phyloP scores from a whole-genome alignment of 257 asterid species.

The Rehmannia glutinosa region DNA sequence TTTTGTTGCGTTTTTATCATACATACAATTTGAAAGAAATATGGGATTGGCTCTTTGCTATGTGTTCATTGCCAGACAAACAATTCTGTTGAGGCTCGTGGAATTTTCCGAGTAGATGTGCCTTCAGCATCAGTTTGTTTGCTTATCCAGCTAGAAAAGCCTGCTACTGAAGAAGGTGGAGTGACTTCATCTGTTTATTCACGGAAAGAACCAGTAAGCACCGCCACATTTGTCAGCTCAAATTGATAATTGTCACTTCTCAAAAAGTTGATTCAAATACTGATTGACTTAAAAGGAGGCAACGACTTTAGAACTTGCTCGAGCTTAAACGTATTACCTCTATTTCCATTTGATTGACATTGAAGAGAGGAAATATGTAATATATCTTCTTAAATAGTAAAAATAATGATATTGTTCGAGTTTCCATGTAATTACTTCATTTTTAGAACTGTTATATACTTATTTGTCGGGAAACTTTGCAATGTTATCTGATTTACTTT shows the following conservation, averaged over 20 bases:
- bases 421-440: conserved; percentile 9
- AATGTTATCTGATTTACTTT: conserved; percentile 15
- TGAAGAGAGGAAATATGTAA: conserved; percentile 16
- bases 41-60: conserved; percentile 11
- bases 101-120: conserved; percentile 86
- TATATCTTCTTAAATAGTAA: background rate
- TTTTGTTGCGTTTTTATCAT: background rate
- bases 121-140: conserved; percentile 97
- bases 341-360: background rate
- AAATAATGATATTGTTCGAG: background rate
- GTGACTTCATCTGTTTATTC: conserved; percentile 96
- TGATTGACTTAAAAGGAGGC: background rate
- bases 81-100: conserved; percentile 61
- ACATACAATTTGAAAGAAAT: background rate
- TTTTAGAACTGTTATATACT: background rate
- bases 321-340: conserved; percentile 5
- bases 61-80: conserved; percentile 47
- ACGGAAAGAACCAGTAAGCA: conserved; percentile 97
- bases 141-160: conserved; percentile 94
- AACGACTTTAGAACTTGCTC: background rate
- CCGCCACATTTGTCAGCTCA: conserved; percentile 10
- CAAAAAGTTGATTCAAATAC: background rate
- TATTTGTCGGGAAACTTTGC: background rate
- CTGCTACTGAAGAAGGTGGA: conserved; percentile 99
- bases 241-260: conserved; percentile 15